Conservation (phyloP, 306 rosid genomes). For the Crotalaria pallida region DNA sequence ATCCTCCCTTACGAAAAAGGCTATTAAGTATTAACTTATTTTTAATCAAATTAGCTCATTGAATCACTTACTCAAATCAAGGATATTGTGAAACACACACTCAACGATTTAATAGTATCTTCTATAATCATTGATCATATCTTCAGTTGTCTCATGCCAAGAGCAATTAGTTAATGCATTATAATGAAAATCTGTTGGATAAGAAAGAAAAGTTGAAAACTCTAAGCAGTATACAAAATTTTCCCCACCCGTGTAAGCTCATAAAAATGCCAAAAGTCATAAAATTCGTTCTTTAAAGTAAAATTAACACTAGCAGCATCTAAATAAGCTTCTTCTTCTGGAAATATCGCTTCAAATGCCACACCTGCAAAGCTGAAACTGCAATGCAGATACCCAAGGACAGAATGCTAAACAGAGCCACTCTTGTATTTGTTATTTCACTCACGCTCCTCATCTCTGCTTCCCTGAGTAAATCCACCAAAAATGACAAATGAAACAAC, state of each 20-base stretch:
- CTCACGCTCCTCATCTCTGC: constrained; percentile 74
- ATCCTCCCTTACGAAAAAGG: no score
- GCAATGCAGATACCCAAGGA: constrained; percentile 68
- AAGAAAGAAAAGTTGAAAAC: constrained; percentile 6
- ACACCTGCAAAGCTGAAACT: constrained; percentile 73
- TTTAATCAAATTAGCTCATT: no score
- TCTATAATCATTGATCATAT: background rate
- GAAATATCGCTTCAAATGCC: constrained; percentile 81
- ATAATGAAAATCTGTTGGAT: background rate
- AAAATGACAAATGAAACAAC: background rate
- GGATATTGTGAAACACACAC: no score
- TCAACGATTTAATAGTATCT: background rate
- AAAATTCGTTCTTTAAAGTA: background rate
- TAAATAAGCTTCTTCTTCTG: constrained; percentile 86
- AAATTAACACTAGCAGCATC: constrained; percentile 12
- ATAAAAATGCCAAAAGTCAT: background rate
- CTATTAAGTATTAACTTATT: no score
- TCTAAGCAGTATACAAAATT: background rate
- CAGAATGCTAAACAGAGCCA: constrained; percentile 65
- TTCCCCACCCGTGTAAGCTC: constrained; percentile 3
- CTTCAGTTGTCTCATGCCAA: background rate
- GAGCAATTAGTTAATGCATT: background rate
- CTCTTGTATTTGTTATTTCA: constrained; percentile 67
- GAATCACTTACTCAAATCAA: no score
- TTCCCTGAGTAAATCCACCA: constrained; percentile 44